Evolutionary conservation across 192 early-diverging fungal genomes (phyloP).

Genomic region (Phycomyces nitens): DNA sequence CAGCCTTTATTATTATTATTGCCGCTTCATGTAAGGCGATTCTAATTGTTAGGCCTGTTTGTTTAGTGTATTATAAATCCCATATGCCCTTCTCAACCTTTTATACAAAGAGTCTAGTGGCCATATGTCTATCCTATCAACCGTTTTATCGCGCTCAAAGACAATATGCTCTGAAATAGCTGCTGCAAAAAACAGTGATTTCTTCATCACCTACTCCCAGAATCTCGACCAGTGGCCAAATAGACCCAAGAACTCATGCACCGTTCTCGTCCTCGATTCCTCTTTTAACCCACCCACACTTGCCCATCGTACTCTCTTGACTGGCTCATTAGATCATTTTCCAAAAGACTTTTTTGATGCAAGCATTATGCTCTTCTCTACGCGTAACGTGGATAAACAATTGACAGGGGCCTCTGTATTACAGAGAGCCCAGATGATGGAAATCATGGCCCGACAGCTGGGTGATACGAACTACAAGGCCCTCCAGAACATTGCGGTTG

Average conservation of each 20-base stretch:
- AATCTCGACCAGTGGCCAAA: not conserved
- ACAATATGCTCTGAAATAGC: not conserved
- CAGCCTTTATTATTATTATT: too few species aligned
- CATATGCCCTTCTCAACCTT: too few species aligned
- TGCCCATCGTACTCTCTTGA: conserved; percentile 57
- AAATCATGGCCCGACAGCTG: conserved; percentile 46
- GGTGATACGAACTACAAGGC: not conserved
- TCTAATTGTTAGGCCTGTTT: too few species aligned
- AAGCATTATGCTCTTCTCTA: conserved; percentile 57
- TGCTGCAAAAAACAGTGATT: not conserved
- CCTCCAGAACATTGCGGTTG: conserved; percentile 45
- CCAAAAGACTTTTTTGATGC: conserved; percentile 51
- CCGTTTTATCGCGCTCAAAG: conserved; percentile 1
- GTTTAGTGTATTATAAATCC: too few species aligned
- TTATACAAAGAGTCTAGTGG: too few species aligned
- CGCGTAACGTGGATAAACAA: conserved; percentile 69
- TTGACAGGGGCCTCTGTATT: conserved; percentile 47
- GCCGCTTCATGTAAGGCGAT: too few species aligned
- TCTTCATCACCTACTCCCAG: not conserved
- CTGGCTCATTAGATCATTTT: conserved; percentile 28
- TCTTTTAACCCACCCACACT: conserved; percentile 74
- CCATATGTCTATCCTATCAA: not conserved
- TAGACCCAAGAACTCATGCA: conserved; percentile 26
- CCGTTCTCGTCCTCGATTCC: conserved; percentile 58
- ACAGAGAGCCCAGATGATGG: conserved; percentile 73